Base-by-base conservation (phyloP, 1,139 yeast species). In the Casaregolazyma lundiana region DNA sequence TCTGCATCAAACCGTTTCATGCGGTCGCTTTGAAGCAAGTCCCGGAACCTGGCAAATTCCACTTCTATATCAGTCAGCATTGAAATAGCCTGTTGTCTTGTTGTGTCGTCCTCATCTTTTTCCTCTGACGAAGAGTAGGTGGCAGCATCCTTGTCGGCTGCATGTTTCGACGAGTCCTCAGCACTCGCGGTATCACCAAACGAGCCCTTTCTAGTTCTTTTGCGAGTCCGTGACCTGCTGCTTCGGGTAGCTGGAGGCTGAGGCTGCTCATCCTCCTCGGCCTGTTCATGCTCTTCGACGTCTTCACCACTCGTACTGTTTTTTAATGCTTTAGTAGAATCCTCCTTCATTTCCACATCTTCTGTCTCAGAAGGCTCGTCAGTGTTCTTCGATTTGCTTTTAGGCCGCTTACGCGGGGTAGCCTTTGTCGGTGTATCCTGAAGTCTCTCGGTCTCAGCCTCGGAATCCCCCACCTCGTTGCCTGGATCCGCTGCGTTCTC, bases 41-140 rank as follows among this genome's bases (percentile, higher is more conserved):
- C 97, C 53, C 96, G 78, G 50, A 90, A 71, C 53, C 78, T 75
- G 2, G 97, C 97, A 72, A 90, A 92, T 48, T 83, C 83, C 39
- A 82, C 72, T 62, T 92, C 98, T 50, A 92, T 87, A 19, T 77
- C 77, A 1, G 89, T 83, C 46, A 92, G 75, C 45, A 76, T 81
- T 44, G 76, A 74, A 40, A 87, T 71, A 2, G 95, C 95, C 22
- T 77, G 76, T 49, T 77, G 72, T 29, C 81, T 67, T 37, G 70
- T 69, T 48, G 62, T 43, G 9, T 41, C 49, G 16, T 43, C 44
- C 17, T 35, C 47, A 9, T 47, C 50, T 8, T 15, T 44, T 3
- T 49, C 48, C 16, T 36, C 49, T 19, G 45, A 26, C 11, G 32
- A 26, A 13, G 32, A 26, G 32, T 26, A 13, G 32, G 11, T 26